A percentile compares a stretch with the other conserved stretches of the same genome.
Conservation (phyloP, 208 protist genomes). For the Naegleria fowleri region DNA sequence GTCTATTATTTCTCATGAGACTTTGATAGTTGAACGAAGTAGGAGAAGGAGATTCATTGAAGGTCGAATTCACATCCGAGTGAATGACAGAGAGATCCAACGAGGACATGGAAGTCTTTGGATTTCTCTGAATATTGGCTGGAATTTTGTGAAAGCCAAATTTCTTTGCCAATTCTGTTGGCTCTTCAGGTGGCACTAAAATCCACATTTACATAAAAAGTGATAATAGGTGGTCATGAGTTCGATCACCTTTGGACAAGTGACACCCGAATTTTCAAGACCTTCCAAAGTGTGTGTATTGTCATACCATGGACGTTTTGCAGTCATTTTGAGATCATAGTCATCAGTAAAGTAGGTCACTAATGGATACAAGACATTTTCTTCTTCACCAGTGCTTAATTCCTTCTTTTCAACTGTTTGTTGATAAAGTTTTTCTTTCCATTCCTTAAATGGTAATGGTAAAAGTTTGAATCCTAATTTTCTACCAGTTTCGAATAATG, state of each 20-base stretch:
- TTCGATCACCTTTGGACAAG: not conserved
- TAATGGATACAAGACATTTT: constrained; percentile 18
- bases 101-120: not conserved
- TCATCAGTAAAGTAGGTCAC: constrained; percentile 19
- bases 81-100: not conserved
- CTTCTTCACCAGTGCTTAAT: not conserved
- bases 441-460: not conserved
- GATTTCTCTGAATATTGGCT: not conserved
- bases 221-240: not conserved
- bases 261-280: not conserved
- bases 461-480: not conserved
- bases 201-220: constrained; percentile 10
- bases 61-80: not conserved
- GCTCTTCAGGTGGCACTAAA: not conserved
- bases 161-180: not conserved
- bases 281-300: constrained; percentile 17
- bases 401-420: not conserved
- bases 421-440: constrained; percentile 1
- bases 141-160: not conserved
- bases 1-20: constrained; percentile 18
- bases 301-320: constrained; percentile 15
- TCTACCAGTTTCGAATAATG: not conserved
- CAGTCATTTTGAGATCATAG: not conserved
- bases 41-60: not conserved
- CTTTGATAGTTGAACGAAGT: not conserved